phyloP scores from a whole-genome alignment of 2,329 filamentous ascomycete species.

The Fusarium austroafricanum region DNA sequence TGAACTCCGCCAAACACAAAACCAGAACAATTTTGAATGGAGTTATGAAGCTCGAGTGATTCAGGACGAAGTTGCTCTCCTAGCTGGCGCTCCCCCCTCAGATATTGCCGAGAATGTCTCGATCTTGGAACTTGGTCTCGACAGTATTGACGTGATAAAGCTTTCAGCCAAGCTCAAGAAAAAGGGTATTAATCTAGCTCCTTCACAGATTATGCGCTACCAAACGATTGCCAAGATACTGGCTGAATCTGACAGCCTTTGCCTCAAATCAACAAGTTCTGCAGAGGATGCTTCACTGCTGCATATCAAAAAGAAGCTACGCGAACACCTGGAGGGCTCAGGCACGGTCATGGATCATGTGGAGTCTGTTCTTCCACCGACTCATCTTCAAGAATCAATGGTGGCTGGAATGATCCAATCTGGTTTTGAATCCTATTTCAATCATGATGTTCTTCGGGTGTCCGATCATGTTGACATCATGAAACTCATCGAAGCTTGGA shows the following conservation, averaged over 20 bases:
- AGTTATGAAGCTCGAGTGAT: slow-evolving; percentile 63
- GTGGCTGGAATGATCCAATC: slow-evolving; percentile 84
- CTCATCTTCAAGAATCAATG: slow-evolving; percentile 89
- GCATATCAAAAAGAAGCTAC: slow-evolving; percentile 51
- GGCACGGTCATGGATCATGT: slow-evolving; percentile 55
- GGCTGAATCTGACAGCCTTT: slow-evolving; percentile 7
- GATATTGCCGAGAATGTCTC: slow-evolving; percentile 69
- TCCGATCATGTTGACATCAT: slow-evolving; percentile 63
- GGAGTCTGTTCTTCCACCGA: slow-evolving; percentile 76
- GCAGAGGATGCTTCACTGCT: slow-evolving; percentile 14
- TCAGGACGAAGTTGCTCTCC: slow-evolving; percentile 69
- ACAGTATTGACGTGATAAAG: slow-evolving; percentile 93
- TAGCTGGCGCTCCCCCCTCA: slow-evolving; percentile 66
- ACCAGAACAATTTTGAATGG: slow-evolving; percentile 66
- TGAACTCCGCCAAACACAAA: slow-evolving; percentile 49
- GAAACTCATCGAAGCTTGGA: slow-evolving; percentile 71
- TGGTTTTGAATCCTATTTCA: slow-evolving; percentile 82
- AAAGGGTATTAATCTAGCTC: slow-evolving; percentile 68
- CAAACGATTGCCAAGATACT: slow-evolving; percentile 74
- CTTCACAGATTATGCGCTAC: slow-evolving; percentile 81
- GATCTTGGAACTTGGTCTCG: slow-evolving; percentile 85
- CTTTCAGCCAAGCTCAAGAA: slow-evolving; percentile 78
- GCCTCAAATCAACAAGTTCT: not conserved
- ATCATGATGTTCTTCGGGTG: slow-evolving; percentile 80
- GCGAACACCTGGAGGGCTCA: slow-evolving; percentile 50